Evolutionary conservation across 2,329 filamentous ascomycete genomes (phyloP), one percentile per base, ranked within the genome.

Genomic region (Coccinonectria pachysandricola): DNA sequence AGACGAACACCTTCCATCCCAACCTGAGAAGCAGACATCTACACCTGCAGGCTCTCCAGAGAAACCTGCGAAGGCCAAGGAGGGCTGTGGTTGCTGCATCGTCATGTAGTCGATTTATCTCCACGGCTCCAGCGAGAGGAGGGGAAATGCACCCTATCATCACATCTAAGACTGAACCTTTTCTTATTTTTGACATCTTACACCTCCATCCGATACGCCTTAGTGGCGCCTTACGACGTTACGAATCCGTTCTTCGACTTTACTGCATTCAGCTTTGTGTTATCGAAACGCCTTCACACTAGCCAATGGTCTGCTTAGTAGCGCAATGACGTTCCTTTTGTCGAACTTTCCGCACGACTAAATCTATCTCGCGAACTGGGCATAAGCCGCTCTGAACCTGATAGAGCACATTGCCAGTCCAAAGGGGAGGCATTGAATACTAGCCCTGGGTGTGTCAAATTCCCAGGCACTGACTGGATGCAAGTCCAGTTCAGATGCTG

Each of bases 21-120:
- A 18, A 28, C 35, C 16, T 26, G 28, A 39, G 29, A 31, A 28
- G 17, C 32, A 34, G n/a, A 31, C 36, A 17, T 39, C 37, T n/a
- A 36, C 43, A 19, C 29, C 34, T 19, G 35, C 46, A n/a, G n/a
- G n/a, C n/a, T n/a, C n/a, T n/a, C n/a, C n/a, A n/a, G n/a, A n/a
- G n/a, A n/a, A n/a, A n/a, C n/a, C n/a, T n/a, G n/a, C 8, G 47
- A 54, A 10, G 45, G 58, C 15, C 24, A 61, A 60, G 42, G 54
- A 48, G 4, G 59, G 59, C n/a, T 67, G 64, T 37, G 62, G 60
- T 23, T 68, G 65, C 51, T 68, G 65, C 37, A 49, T 64, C 25
- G 53, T 68, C 35, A 68, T 68, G 65, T 68, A 49, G n/a, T n/a
- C n/a, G n/a, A n/a, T n/a, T n/a, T n/a, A n/a, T n/a, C n/a, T n/a